Percentiles rank a stretch among this genome's conserved stretches.
Conservation (phyloP, 2,329 filamentous ascomycete genomes). For the Geosmithia morbida region DNA sequence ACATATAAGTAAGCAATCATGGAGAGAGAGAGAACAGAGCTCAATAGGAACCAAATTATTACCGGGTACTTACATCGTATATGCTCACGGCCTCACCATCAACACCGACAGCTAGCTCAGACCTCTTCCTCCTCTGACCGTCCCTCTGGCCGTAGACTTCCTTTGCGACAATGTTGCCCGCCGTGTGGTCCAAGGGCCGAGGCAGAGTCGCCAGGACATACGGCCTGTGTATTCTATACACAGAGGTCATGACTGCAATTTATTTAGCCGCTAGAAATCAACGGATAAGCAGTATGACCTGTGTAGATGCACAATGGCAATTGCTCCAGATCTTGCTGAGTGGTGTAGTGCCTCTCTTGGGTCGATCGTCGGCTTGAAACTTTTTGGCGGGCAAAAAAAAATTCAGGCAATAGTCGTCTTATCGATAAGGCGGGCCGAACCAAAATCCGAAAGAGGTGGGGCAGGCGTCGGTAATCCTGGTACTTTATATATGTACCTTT, state of each 20-base stretch:
- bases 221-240: constrained; percentile 49
- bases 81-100: constrained; percentile 53
- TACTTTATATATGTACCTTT: constrained; percentile 1
- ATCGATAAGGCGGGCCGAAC: constrained; percentile 7
- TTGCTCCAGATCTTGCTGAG: constrained; percentile 3
- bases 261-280: neutral
- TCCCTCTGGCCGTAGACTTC: constrained; percentile 46
- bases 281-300: neutral
- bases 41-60: no score
- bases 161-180: constrained; percentile 38
- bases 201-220: constrained; percentile 47
- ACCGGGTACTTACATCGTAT: constrained; percentile 41
- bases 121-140: constrained; percentile 43
- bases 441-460: constrained; percentile 18
- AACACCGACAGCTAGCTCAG: constrained; percentile 48
- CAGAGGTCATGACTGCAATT: constrained; percentile 33
- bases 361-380: constrained; percentile 1
- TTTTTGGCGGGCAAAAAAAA: constrained; percentile 14
- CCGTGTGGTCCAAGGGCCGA: constrained; percentile 36
- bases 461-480: constrained; percentile 3
- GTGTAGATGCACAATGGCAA: constrained; percentile 7
- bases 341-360: neutral
- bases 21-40: neutral
- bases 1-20: constrained; percentile 1
- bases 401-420: constrained; percentile 12